Conservation (phyloP, 768 basidiomycete species). For the Myochromella boudieri region DNA sequence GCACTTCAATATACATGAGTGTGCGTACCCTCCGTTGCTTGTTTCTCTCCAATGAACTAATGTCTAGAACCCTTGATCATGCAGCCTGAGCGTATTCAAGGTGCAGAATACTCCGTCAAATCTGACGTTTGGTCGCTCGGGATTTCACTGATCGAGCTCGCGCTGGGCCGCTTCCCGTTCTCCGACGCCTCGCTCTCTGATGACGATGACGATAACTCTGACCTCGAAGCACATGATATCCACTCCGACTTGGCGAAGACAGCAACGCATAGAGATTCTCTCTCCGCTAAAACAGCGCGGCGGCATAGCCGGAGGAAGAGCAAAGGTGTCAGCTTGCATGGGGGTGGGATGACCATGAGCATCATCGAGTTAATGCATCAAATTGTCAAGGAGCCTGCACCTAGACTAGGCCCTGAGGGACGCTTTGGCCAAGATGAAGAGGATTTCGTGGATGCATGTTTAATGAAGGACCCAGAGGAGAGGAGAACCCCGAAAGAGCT, state of each 20-base stretch:
- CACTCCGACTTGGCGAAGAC: conserved; percentile 56
- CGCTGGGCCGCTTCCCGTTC: conserved; percentile 97
- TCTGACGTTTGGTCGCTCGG: conserved; percentile 99
- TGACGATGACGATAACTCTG: conserved; percentile 44
- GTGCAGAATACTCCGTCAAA: conserved; percentile 97
- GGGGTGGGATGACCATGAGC: conserved; percentile 93
- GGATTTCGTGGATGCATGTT: conserved; percentile 84
- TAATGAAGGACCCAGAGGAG: conserved; percentile 83
- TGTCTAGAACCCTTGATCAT: too few relatives aligned
- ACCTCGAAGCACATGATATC: conserved; percentile 72
- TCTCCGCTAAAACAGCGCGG: conserved; percentile 3
- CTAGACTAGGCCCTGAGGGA: conserved; percentile 72
- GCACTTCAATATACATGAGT: conserved; percentile 99
- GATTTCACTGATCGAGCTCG: conserved; percentile 94
- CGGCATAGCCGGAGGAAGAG: conserved; percentile 68
- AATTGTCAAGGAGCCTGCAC: conserved; percentile 98
- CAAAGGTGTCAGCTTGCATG: conserved; percentile 86
- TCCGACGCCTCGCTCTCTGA: conserved; percentile 57
- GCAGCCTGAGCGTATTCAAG: conserved; percentile 98
- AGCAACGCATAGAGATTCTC: background rate
- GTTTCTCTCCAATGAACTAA: too few relatives aligned
- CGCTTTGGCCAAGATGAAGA: conserved; percentile 68
- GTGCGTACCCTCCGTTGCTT: conserved; percentile 47
- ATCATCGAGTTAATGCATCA: conserved; percentile 96
- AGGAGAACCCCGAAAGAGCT: conserved; percentile 85